These are phyloP conservation scores for Aspergillus affinis DNA, from an alignment of 495 filamentous ascomycete genomes.

Conservation along the genomic window DNA sequence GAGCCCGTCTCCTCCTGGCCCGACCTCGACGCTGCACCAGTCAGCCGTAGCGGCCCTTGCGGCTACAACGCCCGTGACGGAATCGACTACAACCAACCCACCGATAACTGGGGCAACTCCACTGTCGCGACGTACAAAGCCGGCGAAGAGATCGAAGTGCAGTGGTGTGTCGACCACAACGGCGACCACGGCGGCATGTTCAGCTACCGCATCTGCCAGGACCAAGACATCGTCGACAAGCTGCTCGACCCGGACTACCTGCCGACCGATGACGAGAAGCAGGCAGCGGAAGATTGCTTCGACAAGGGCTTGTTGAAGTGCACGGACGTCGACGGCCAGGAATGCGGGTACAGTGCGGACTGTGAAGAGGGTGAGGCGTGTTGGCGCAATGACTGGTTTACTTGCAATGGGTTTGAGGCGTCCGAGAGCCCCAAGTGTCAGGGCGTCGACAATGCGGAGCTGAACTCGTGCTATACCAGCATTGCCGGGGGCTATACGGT, in stretches of 20 bases:
- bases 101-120: conserved; percentile 41
- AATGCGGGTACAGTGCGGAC: conserved; percentile 52
- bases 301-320: conserved; percentile 47
- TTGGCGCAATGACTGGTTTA: conserved; percentile 59
- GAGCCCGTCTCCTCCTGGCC: conserved; percentile 56
- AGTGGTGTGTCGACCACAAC: conserved; percentile 60
- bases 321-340: conserved; percentile 52
- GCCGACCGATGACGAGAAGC: conserved; percentile 54
- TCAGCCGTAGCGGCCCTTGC: conserved; percentile 54
- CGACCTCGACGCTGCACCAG: conserved; percentile 41
- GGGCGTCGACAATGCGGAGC: conserved; percentile 48
- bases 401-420: conserved; percentile 45
- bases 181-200: conserved; percentile 63
- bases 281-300: conserved; percentile 56
- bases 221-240: conserved; percentile 52
- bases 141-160: conserved; percentile 47
- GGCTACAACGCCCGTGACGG: conserved; percentile 57
- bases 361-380: conserved; percentile 46
- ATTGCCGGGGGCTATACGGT: conserved; percentile 57
- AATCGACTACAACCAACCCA: conserved; percentile 56
- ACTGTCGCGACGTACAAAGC: conserved; percentile 47
- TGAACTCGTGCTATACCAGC: conserved; percentile 49
- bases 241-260: conserved; percentile 51
- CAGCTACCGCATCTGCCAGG: conserved; percentile 54
- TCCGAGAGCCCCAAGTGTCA: conserved; percentile 41